Evolutionary conservation across 2,329 filamentous ascomycete species (phyloP), one percentile per base, ranked within the genome.

Genomic region (Huntiella moniliformis): DNA sequence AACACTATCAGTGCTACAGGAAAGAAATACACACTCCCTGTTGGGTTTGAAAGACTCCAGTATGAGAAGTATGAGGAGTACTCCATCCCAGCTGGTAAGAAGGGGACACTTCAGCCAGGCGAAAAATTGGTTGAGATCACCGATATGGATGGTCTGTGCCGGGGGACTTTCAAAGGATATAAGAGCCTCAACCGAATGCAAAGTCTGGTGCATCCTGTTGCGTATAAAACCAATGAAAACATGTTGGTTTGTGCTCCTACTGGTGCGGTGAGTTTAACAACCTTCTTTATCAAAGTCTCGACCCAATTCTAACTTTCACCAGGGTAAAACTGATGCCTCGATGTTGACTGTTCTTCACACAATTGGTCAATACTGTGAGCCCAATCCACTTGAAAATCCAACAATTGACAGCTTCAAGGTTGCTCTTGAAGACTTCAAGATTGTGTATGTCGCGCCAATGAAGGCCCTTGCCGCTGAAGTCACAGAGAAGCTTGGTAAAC

Each of bases 181-280:
- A 88, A 87, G 62, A 65, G 82, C 3, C 71, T 98, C 50, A 98
- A 98, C 57, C 80, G 92, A 22, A 98, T 98, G 92, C 91, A 98
- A 64, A 96, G 87, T 59, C 68, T 98, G 41, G 83, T 96, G 0
- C 94, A 94, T 56, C 86, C 86, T 1, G 84, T 98, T 4, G 91
- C 87, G 0, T 96, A 98, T 63, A 84, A 80, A 59, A 95, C 85
- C 2, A 94, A 78, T 56, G 91, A 98, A 63, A 98, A 98, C 54
- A 95, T 98, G 88, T 74, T 98, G 44, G 92, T 98, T 50, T 98
- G 91, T 61, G 91, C 91, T 16, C 91, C 91, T 4, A 98, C 91
- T 45, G 91, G 91, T 74, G 87, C 87, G 51, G 71, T 73, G 60
- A 63, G 73, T 67, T n/a, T 4, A 31, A 16, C 16, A 38, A 15